Percentiles rank a stretch among this genome's conserved stretches.
Evolutionary conservation across 305 asterid species (phyloP).

Genomic region (Nicotiana rustica): DNA sequence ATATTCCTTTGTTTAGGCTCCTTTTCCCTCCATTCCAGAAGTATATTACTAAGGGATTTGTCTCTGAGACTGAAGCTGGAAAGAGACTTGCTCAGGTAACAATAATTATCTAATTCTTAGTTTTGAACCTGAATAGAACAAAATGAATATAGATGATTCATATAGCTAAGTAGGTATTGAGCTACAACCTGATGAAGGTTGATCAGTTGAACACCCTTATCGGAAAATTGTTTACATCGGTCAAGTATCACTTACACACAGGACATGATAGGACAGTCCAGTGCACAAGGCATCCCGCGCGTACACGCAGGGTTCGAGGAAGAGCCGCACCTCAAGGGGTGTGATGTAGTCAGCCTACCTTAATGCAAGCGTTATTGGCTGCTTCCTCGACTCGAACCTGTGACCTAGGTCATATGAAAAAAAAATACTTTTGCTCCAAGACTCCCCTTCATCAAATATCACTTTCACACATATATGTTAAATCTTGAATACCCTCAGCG

Average conservation of each 20-base stretch:
- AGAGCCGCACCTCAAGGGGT: too few relatives aligned
- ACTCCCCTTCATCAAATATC: too few relatives aligned
- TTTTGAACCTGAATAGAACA: neutral
- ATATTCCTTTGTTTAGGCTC: conserved; percentile 81
- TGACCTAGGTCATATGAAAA: too few relatives aligned
- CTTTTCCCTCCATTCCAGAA: conserved; percentile 96
- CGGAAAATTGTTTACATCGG: neutral
- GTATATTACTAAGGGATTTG: conserved; percentile 90
- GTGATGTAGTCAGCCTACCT: too few relatives aligned
- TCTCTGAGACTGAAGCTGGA: conserved; percentile 93
- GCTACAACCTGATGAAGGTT: neutral
- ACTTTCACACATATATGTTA: too few relatives aligned
- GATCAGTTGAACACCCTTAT: neutral
- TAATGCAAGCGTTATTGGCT: too few relatives aligned
- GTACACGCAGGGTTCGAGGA: too few relatives aligned
- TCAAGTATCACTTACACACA: neutral
- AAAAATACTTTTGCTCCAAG: too few relatives aligned
- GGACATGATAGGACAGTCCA: too few relatives aligned
- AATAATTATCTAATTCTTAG: neutral
- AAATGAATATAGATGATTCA: neutral
- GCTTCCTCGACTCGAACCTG: too few relatives aligned
- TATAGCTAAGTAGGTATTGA: neutral
- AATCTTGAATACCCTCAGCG: too few relatives aligned
- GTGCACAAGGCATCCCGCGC: too few relatives aligned
- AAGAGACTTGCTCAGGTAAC: conserved; percentile 92